These are phyloP conservation scores for Nectriaceae sp. DNA, from an alignment of 2,329 filamentous ascomycete genomes.

Conservation along the genomic window DNA sequence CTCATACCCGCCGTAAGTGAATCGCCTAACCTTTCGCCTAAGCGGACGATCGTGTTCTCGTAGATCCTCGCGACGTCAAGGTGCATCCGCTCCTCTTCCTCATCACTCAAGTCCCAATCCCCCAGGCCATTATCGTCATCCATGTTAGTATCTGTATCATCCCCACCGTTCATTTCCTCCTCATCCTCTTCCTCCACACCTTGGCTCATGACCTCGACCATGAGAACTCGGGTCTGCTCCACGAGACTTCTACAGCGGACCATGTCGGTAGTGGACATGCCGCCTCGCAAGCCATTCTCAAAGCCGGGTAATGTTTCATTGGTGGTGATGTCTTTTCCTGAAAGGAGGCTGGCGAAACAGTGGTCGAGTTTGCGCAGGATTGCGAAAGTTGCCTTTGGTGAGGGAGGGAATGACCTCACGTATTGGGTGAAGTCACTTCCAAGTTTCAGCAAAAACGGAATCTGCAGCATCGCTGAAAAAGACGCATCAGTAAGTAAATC, in stretches of 20 bases:
- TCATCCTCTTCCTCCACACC: slow-evolving; percentile 46
- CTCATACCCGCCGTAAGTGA: slow-evolving; percentile 17
- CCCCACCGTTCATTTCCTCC: slow-evolving; percentile 38
- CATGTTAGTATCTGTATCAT: slow-evolving; percentile 35
- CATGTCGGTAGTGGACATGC: slow-evolving; percentile 80
- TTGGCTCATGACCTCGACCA: slow-evolving; percentile 67
- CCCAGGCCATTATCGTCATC: slow-evolving; percentile 27
- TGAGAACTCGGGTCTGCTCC: slow-evolving; percentile 70
- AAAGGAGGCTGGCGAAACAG: slow-evolving; percentile 76
- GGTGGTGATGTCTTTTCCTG: slow-evolving; percentile 66
- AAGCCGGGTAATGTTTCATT: slow-evolving; percentile 71
- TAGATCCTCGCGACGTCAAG: slow-evolving; percentile 78
- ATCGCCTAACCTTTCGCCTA: slow-evolving; percentile 67
- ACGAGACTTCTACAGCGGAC: slow-evolving; percentile 82
- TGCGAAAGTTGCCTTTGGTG: slow-evolving; percentile 66
- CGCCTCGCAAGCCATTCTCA: slow-evolving; percentile 58
- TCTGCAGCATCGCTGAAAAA: slow-evolving; percentile 57
- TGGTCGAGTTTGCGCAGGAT: slow-evolving; percentile 79
- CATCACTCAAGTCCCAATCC: slow-evolving; percentile 40
- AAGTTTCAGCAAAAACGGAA: slow-evolving; percentile 79
- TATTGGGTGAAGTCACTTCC: slow-evolving; percentile 73
- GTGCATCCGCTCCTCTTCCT: slow-evolving; percentile 54
- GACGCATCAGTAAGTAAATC: slow-evolving; percentile 4
- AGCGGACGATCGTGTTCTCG: slow-evolving; percentile 73
- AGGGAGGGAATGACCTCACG: slow-evolving; percentile 66